Evolutionary conservation across 2,329 filamentous ascomycete genomes (phyloP), one percentile per base, ranked within the genome.

Genomic region (Arthrobotrys entomopaga): DNA sequence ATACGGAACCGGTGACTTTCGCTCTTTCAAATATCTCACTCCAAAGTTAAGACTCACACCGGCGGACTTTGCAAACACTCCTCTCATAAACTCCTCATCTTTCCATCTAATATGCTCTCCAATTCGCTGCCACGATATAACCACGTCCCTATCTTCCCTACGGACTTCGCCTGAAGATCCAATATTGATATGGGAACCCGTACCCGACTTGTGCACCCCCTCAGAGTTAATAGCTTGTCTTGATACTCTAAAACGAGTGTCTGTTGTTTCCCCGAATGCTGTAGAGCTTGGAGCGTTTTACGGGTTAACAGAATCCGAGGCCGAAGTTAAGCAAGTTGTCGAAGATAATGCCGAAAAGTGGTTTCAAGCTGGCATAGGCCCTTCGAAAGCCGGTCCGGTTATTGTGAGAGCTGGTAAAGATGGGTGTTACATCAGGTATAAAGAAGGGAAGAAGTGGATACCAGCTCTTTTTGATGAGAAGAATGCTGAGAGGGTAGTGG

Each of bases 111-210:
- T 79, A 38, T 79, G 77, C 53, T 77, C 77, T 10, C 74, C 78
- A 2, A 13, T 22, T 16, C 71, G 78, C 2, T 77, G 77, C 15
- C 48, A 42, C 16, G 61, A 56, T 26, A 59, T 78, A 38, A 66
- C 73, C 20, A 69, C 63, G 7, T 72, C 75, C 24, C 38, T 79
- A 13, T 61, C 48, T n/a, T 69, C 65, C 0, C 50, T 65, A 1
- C 40, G 69, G n/a, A 73, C 40, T 3, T 50, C 56, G 10, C 8
- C 29, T 3, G 34, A 26, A 19, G 52, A 53, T 46, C 72, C 70
- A 5, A 91, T 98, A 71, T 83, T 97, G 80, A 87, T 98, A 60
- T 99, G 94, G 94, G 95, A 99, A 81, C 95, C 95, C 0, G 91
- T 97, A 0, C 95, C 95, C 0, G 92, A 97, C 81, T 85, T 92